phyloP scores from a whole-genome alignment of 2,329 filamentous ascomycete genomes.

The Xylariaceae sp. region DNA sequence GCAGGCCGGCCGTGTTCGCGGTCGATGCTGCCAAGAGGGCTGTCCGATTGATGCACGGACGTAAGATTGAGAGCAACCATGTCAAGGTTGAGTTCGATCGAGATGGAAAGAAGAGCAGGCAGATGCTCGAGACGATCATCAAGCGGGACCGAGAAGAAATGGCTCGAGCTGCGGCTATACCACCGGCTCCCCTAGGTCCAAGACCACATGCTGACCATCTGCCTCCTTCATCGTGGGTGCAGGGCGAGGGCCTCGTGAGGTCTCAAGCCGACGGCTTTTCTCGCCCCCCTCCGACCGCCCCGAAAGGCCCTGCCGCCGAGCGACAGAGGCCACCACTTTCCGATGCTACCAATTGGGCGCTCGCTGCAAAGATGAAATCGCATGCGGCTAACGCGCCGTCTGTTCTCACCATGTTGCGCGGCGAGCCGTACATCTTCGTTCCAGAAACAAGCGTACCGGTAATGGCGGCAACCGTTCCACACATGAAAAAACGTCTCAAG shows the following conservation, averaged over 20 bases:
- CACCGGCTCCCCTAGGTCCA: constrained; percentile 25
- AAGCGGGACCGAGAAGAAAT: constrained; percentile 62
- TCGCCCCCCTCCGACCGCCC: constrained; percentile 75
- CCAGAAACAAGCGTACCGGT: constrained; percentile 83
- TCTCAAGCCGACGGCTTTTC: constrained; percentile 42
- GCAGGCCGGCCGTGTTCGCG: constrained; percentile 58
- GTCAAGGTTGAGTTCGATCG: constrained; percentile 85
- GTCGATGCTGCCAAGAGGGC: constrained; percentile 78
- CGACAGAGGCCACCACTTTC: constrained; percentile 35
- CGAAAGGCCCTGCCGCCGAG: constrained; percentile 70
- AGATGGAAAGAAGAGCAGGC: constrained; percentile 75
- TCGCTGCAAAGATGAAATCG: constrained; percentile 42
- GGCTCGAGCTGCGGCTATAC: constrained; percentile 29
- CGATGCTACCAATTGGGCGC: constrained; percentile 34
- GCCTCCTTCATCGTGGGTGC: constrained; percentile 1
- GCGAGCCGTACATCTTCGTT: constrained; percentile 86
- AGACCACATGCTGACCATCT: constrained; percentile 31
- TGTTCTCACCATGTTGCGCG: constrained; percentile 64
- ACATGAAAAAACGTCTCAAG: constrained; percentile 85
- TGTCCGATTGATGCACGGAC: constrained; percentile 68
- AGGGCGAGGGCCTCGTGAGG: constrained; percentile 19
- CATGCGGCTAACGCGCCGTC: constrained; percentile 59
- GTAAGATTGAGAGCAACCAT: constrained; percentile 69
- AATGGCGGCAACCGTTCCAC: constrained; percentile 75
- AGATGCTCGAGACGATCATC: constrained; percentile 69